These are phyloP conservation scores for Eucalyptus pauciflora DNA, from an alignment of 345 rosid species.

Conservation along the genomic window DNA sequence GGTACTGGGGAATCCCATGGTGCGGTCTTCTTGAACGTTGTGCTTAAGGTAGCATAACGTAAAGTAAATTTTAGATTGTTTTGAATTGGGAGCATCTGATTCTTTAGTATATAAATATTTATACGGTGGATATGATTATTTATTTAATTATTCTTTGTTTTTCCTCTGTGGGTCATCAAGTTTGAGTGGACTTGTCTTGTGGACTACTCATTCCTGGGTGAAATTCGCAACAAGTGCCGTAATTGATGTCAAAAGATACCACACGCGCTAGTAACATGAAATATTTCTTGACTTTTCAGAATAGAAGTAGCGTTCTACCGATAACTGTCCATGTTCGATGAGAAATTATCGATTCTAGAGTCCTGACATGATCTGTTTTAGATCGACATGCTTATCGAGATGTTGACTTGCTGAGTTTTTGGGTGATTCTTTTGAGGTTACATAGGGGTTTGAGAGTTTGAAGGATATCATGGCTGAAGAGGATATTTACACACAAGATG, in stretches of 20 bases:
- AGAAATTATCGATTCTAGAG: background rate
- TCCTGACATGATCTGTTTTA: background rate
- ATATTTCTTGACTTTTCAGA: background rate
- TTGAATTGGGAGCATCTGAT: background rate
- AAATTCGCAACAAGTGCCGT: background rate
- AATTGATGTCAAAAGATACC: background rate
- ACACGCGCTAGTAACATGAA: background rate
- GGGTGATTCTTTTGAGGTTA: background rate
- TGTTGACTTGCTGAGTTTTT: background rate
- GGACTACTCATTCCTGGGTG: background rate
- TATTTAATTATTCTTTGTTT: background rate
- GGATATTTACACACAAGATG: slow-evolving; percentile 56
- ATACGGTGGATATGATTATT: background rate
- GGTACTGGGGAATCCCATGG: background rate
- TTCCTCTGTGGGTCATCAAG: background rate
- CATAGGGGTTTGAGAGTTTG: background rate
- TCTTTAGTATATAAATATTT: background rate
- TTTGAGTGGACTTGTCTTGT: background rate
- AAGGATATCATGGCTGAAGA: slow-evolving; percentile 37
- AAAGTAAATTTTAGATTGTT: background rate
- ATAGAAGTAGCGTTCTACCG: background rate
- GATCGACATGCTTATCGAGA: background rate
- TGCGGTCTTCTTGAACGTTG: background rate
- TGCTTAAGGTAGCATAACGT: background rate
- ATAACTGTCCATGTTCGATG: background rate